phyloP scores from a whole-genome alignment of 2,329 filamentous ascomycete species.

The Colletotrichum sp. region DNA sequence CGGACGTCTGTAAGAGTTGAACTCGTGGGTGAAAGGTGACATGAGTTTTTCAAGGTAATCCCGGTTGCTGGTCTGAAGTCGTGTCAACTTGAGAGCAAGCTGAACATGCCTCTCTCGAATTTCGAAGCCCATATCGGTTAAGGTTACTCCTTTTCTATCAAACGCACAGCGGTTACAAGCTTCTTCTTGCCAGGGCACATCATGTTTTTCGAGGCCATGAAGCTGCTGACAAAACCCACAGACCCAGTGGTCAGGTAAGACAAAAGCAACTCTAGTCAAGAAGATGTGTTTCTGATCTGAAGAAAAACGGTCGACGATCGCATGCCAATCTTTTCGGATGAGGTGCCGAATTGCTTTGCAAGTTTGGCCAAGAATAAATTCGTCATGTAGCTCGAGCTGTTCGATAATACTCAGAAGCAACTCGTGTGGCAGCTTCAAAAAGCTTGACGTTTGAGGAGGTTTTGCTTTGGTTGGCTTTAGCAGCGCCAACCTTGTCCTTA shows the following conservation, averaged over 20 bases:
- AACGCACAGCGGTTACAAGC: not conserved
- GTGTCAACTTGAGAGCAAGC: not conserved
- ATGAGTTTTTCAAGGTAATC: not conserved
- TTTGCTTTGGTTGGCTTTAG: not conserved
- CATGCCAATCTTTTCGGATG: not conserved
- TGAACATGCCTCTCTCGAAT: not conserved
- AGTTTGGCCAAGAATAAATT: not conserved
- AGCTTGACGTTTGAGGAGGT: not conserved
- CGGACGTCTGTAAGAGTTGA: fast-evolving
- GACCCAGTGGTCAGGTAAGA: not conserved
- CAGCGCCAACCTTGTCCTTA: too few relatives aligned
- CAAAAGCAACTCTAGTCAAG: not conserved
- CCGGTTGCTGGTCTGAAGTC: not conserved
- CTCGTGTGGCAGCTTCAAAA: not conserved
- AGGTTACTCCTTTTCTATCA: not conserved
- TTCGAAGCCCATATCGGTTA: not conserved
- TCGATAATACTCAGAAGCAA: not conserved
- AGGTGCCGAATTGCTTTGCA: not conserved
- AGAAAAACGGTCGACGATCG: not conserved
- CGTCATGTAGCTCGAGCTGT: not conserved
- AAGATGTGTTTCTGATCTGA: too few relatives aligned
- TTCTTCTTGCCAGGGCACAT: not conserved
- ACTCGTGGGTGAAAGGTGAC: not conserved
- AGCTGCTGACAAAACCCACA: not conserved
- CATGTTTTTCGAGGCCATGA: not conserved